Percentiles rank a stretch among this genome's conserved stretches.
phyloP scores from a whole-genome alignment of 2,329 filamentous ascomycete genomes.

The Nemania sp. region DNA sequence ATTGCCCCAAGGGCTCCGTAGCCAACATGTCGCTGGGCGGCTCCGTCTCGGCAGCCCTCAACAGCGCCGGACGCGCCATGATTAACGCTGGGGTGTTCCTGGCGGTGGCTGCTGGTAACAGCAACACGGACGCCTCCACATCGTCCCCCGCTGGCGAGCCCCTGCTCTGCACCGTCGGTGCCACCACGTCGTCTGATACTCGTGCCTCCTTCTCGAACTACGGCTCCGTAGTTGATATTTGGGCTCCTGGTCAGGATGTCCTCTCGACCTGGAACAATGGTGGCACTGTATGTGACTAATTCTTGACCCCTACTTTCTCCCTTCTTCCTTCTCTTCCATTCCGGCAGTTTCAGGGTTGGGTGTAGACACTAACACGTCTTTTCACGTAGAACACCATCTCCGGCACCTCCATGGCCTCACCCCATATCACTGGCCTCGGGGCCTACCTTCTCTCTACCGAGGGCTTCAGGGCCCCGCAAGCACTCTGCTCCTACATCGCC shows the following conservation, averaged over 20 bases:
- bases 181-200: conserved; percentile 47
- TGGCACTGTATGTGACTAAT: conserved; percentile 35
- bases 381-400: conserved; percentile 47
- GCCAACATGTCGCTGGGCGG: conserved; percentile 62
- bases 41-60: conserved; percentile 50
- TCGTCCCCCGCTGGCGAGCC: conserved; percentile 54
- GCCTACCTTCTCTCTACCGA: conserved; percentile 59
- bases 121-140: conserved; percentile 45
- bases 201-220: conserved; percentile 56
- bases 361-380: conserved; percentile 28
- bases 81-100: conserved; percentile 53
- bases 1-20: conserved; percentile 50
- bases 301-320: neutral
- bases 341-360: neutral
- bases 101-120: conserved; percentile 61
- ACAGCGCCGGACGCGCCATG: conserved; percentile 53
- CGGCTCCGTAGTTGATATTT: conserved; percentile 50
- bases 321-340: neutral
- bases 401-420: conserved; percentile 66
- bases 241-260: conserved; percentile 49
- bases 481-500: conserved; percentile 49
- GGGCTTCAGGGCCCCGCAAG: conserved; percentile 45
- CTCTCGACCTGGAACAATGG: conserved; percentile 49
- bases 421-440: conserved; percentile 64
- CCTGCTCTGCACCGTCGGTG: conserved; percentile 58